Evolutionary conservation across 2,329 filamentous ascomycete genomes (phyloP).

Genomic region (Fusarium nelsonii): DNA sequence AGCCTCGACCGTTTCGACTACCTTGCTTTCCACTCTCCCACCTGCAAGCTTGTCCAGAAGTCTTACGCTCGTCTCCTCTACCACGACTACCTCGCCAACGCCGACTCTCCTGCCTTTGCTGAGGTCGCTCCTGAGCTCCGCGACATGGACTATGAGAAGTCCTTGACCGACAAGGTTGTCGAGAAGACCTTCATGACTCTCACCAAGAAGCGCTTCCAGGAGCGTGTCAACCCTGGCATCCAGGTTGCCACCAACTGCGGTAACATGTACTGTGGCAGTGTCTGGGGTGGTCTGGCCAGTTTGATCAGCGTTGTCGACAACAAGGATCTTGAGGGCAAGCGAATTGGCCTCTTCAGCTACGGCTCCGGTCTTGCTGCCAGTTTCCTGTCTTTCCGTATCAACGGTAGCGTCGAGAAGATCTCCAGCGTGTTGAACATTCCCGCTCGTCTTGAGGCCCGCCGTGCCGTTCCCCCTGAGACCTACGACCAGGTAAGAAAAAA

Average conservation of each 20-base stretch:
- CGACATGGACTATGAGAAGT: conserved; percentile 83
- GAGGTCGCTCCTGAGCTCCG: conserved; percentile 82
- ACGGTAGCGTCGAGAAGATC: conserved; percentile 76
- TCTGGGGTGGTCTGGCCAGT: conserved; percentile 81
- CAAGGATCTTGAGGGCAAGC: conserved; percentile 76
- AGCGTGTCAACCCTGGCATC: conserved; percentile 79
- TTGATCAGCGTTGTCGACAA: conserved; percentile 74
- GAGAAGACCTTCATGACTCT: conserved; percentile 90
- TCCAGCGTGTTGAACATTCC: conserved; percentile 77
- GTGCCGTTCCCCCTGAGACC: conserved; percentile 74
- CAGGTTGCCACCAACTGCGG: conserved; percentile 82
- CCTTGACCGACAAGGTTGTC: conserved; percentile 82
- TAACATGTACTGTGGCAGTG: conserved; percentile 77
- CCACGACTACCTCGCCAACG: conserved; percentile 83
- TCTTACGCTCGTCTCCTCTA: conserved; percentile 86
- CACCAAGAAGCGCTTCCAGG: conserved; percentile 85
- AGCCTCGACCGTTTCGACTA: conserved; percentile 85
- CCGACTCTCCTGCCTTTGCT: conserved; percentile 74
- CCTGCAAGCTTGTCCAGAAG: conserved; percentile 89
- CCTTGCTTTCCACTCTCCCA: conserved; percentile 85
- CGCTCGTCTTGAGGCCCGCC: conserved; percentile 73
- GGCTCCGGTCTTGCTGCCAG: conserved; percentile 79
- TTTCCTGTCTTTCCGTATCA: conserved; percentile 80
- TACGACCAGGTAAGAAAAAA: conserved; percentile 76
- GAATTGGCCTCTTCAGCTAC: conserved; percentile 82